Conservation (phyloP, 768 basidiomycete genomes). For the Lentinus tigrinus region DNA sequence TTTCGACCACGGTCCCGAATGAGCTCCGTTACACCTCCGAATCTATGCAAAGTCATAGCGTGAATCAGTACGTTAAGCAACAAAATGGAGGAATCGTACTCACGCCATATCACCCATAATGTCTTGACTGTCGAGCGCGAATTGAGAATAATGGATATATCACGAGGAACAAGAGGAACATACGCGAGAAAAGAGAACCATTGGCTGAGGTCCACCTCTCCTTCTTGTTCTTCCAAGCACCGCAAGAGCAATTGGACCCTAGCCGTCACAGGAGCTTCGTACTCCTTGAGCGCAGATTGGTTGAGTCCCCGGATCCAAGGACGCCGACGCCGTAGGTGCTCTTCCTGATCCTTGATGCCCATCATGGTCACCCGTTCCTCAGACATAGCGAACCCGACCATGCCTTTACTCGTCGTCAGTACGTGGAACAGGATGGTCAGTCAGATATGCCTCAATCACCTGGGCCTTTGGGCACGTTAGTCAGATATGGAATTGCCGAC, state of each 20-base stretch:
- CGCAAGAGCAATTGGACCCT: conserved; percentile 43
- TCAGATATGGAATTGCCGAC: conserved; percentile 19
- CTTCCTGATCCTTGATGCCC: conserved; percentile 17
- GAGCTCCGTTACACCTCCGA: conserved; percentile 39
- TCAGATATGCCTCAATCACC: conserved; percentile 20
- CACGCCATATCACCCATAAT: conserved; percentile 44
- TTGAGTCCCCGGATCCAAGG: conserved; percentile 52
- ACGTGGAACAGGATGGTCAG: conserved; percentile 31
- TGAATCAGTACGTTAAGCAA: no score
- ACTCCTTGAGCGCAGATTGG: conserved; percentile 44
- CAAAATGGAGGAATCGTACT: background rate
- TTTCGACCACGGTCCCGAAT: conserved; percentile 41
- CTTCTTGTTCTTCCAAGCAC: conserved; percentile 23
- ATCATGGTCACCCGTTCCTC: conserved; percentile 11
- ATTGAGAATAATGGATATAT: background rate
- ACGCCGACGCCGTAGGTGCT: conserved; percentile 45
- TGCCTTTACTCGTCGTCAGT: background rate
- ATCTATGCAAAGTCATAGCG: conserved; percentile 22
- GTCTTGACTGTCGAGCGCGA: conserved; percentile 33
- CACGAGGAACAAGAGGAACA: conserved; percentile 24
- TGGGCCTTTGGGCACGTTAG: conserved; percentile 40
- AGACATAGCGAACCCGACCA: background rate
- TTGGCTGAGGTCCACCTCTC: conserved; percentile 28
- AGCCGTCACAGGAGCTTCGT: conserved; percentile 37
- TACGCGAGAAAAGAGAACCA: conserved; percentile 42